Percentiles rank a stretch among this genome's conserved stretches.
phyloP scores from a whole-genome alignment of 495 filamentous ascomycete genomes.

The Tetracladium marchalianum region DNA sequence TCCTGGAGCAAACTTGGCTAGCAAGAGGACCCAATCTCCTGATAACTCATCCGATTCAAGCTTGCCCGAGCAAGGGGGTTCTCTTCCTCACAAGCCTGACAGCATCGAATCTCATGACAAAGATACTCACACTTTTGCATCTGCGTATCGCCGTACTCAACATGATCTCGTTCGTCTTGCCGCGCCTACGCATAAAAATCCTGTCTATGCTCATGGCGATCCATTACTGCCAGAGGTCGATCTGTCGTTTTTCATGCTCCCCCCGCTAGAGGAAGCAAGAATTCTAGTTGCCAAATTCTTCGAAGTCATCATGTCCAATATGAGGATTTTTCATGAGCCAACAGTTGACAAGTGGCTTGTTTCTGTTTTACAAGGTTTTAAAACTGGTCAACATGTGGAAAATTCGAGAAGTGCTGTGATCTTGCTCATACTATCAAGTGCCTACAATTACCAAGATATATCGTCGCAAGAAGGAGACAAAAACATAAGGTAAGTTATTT shows the following conservation, averaged over 20 bases:
- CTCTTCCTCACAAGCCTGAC: neutral
- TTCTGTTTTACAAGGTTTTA: constrained; percentile 19
- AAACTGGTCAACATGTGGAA: neutral
- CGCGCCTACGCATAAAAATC: constrained; percentile 3
- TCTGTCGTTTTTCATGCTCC: constrained; percentile 18
- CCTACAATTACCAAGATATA: too few relatives aligned
- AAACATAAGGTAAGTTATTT: neutral
- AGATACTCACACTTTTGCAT: neutral
- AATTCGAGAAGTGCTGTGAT: neutral
- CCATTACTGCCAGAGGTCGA: constrained; percentile 18
- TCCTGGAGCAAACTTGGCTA: neutral
- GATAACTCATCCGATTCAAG: neutral
- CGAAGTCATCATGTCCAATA: constrained; percentile 23
- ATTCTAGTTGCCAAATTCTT: constrained; percentile 25
- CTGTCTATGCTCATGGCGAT: constrained; percentile 24
- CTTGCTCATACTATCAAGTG: too few relatives aligned
- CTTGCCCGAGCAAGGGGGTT: neutral
- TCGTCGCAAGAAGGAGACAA: constrained; percentile 5
- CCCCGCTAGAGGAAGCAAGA: constrained; percentile 14
- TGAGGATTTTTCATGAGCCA: constrained; percentile 27
- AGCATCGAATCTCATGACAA: neutral
- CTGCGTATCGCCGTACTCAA: neutral
- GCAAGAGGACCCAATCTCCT: neutral
- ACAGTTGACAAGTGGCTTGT: constrained; percentile 25
- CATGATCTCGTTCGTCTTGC: neutral